Percentiles rank a stretch among this genome's conserved stretches.
Evolutionary conservation across 192 early-diverging fungal genomes (phyloP).

Genomic region (Gonapodya sp.): DNA sequence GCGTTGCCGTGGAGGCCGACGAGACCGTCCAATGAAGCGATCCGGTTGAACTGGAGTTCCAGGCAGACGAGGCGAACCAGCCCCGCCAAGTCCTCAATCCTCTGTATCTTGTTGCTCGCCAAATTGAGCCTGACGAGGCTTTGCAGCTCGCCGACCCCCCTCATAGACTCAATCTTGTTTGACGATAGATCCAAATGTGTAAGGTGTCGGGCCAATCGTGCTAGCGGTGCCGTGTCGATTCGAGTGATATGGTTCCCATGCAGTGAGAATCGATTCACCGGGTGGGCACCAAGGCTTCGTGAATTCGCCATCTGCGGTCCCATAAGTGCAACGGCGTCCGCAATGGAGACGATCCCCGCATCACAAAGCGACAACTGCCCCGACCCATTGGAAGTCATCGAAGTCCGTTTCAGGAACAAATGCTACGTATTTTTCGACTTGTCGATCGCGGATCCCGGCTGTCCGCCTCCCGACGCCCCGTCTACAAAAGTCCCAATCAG

Average conservation of each 20-base stretch:
- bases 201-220: background rate
- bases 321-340: background rate
- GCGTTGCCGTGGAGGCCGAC: conserved; percentile 19
- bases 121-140: conserved; percentile 29
- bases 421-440: too few relatives aligned
- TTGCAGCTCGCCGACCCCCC: conserved; percentile 14
- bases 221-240: background rate
- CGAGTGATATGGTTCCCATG: background rate
- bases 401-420: too few relatives aligned
- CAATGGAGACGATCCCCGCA: background rate
- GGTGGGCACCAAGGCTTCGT: background rate
- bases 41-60: conserved; percentile 35
- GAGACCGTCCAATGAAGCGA: conserved; percentile 24
- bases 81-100: conserved; percentile 19
- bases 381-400: background rate
- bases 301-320: background rate
- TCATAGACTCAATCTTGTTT: conserved; percentile 23
- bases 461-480: too few relatives aligned
- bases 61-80: conserved; percentile 19
- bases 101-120: conserved; percentile 28
- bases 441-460: too few relatives aligned
- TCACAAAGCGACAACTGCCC: background rate
- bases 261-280: background rate
- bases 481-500: too few relatives aligned
- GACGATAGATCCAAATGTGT: conserved; percentile 25